Percentiles rank a stretch among this genome's conserved stretches.
These are phyloP conservation scores for Guadua angustifolia DNA, from an alignment of 176 grass and related monocot species.

Conservation along the genomic window DNA sequence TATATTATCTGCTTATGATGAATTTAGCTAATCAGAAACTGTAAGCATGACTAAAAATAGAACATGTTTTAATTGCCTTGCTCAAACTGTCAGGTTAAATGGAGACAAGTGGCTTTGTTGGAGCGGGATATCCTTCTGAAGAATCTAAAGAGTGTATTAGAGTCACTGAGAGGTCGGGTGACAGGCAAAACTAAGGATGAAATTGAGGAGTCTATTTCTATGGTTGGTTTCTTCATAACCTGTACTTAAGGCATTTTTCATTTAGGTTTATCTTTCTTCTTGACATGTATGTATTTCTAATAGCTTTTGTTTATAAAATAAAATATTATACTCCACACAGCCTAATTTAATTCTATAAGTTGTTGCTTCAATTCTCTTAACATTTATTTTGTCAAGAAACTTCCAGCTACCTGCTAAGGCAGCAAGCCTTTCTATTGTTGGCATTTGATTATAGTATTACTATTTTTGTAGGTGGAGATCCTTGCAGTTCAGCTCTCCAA, in stretches of 20 bases:
- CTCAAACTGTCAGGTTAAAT: conserved; percentile 62
- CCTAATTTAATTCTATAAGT: conserved; percentile 4
- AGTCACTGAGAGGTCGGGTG: conserved; percentile 63
- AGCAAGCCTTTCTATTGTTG: conserved; percentile 5
- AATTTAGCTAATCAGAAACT: conserved; percentile 18
- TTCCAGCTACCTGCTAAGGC: background rate
- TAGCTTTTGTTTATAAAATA: background rate
- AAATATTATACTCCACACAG: background rate
- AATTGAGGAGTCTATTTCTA: conserved; percentile 77
- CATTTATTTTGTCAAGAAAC: background rate
- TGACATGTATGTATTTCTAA: background rate
- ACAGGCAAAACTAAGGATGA: conserved; percentile 81
- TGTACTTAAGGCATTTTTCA: conserved; percentile 20
- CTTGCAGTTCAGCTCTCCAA: conserved; percentile 81
- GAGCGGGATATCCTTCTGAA: conserved; percentile 84
- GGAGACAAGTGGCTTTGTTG: conserved; percentile 79
- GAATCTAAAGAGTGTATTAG: conserved; percentile 74
- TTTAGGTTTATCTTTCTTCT: conserved; percentile 9
- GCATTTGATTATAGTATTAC: conserved; percentile 39
- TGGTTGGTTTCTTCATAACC: conserved; percentile 66
- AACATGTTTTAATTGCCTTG: conserved; percentile 32
- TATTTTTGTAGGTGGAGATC: conserved; percentile 70
- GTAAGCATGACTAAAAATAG: background rate
- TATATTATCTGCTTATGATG: background rate
- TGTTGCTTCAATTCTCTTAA: background rate